Conservation (phyloP, 768 basidiomycete genomes). For the Suillus ampliporus region DNA sequence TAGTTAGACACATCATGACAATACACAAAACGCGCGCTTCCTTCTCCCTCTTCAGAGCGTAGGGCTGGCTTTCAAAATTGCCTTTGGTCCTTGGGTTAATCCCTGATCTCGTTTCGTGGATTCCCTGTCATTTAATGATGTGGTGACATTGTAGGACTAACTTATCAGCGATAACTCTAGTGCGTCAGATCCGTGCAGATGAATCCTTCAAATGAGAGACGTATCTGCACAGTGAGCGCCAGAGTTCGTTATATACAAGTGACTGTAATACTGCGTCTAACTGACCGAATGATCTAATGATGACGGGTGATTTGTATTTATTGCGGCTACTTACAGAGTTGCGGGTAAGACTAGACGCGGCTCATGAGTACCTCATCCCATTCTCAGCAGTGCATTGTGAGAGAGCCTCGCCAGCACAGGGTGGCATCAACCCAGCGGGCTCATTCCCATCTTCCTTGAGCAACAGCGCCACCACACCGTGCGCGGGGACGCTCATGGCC, state of each 20-base stretch:
- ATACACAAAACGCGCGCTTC: neutral
- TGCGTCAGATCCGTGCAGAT: too few relatives aligned
- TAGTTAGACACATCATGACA: neutral
- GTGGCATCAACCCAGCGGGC: conserved; percentile 60
- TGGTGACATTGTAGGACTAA: neutral
- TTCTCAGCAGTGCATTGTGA: conserved; percentile 65
- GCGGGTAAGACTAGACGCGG: neutral
- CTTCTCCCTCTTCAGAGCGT: neutral
- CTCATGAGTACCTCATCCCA: conserved; percentile 46
- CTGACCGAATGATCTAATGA: neutral
- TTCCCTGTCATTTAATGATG: neutral
- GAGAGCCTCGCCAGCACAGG: conserved; percentile 50
- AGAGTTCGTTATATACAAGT: neutral
- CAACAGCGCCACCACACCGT: conserved; percentile 69
- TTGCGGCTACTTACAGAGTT: neutral
- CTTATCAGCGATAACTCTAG: neutral
- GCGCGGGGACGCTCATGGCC: conserved; percentile 55
- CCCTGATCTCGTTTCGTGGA: neutral
- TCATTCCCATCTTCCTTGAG: conserved; percentile 72
- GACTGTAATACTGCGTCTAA: neutral
- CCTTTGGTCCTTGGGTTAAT: neutral
- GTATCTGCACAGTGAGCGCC: neutral
- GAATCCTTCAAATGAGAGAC: neutral
- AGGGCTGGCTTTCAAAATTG: neutral
- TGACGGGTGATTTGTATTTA: neutral